Percentiles rank a stretch among this genome's conserved stretches.
These are phyloP conservation scores for Penicillium sclerotigenum DNA, from an alignment of 2,329 filamentous ascomycete genomes.

Conservation along the genomic window DNA sequence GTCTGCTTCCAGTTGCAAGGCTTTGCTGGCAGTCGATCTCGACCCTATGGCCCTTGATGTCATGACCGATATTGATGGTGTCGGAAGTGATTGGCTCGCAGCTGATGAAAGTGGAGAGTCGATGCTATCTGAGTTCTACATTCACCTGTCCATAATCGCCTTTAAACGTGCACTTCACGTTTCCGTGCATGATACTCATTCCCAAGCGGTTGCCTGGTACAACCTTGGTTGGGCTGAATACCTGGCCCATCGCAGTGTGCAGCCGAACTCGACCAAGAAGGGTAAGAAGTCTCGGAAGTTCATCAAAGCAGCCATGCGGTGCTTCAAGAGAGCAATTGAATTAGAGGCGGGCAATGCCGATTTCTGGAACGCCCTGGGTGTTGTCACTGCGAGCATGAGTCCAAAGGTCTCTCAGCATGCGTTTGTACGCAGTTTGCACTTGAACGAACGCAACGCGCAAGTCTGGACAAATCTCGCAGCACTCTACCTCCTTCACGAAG, in stretches of 20 bases:
- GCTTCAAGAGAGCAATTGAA: constrained; percentile 95
- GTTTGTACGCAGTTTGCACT: constrained; percentile 84
- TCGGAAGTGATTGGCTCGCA: constrained; percentile 46
- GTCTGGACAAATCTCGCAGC: constrained; percentile 90
- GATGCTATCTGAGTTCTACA: constrained; percentile 50
- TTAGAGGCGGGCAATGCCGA: constrained; percentile 90
- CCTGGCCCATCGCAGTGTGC: constrained; percentile 67
- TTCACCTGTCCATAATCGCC: constrained; percentile 73
- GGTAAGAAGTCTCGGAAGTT: constrained; percentile 61
- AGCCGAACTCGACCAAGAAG: constrained; percentile 35
- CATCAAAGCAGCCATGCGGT: constrained; percentile 76
- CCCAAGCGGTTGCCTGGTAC: constrained; percentile 94
- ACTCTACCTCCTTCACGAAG: constrained; percentile 79
- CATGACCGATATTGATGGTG: constrained; percentile 67
- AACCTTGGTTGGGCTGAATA: constrained; percentile 95
- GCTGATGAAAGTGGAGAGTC: constrained; percentile 32
- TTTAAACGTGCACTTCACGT: constrained; percentile 81
- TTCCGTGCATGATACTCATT: constrained; percentile 71
- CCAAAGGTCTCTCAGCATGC: constrained; percentile 88
- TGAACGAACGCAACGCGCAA: constrained; percentile 82
- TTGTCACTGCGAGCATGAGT: constrained; percentile 82
- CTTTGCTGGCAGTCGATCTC: constrained; percentile 57
- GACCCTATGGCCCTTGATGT: constrained; percentile 55
- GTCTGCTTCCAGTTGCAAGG: constrained; percentile 55
- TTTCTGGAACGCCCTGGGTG: constrained; percentile 95